Percentiles rank a stretch among this genome's conserved stretches.
Evolutionary conservation across 2,329 filamentous ascomycete genomes (phyloP).

Genomic region (Fusarium palustre): DNA sequence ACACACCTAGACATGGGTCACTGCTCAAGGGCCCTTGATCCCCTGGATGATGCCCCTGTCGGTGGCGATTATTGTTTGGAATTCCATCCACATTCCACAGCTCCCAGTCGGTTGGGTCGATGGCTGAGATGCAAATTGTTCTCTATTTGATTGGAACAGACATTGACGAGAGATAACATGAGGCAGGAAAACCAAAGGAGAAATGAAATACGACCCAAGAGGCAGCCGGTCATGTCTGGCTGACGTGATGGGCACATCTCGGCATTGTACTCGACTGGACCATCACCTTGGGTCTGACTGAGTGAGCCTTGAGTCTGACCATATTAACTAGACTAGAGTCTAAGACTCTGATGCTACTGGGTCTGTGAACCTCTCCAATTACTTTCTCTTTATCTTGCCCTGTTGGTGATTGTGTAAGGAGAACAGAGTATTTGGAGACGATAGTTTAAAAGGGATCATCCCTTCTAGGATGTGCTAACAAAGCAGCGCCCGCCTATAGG

Average conservation of each 20-base stretch:
- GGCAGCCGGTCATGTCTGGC: constrained; percentile 21
- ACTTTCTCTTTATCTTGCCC: background rate
- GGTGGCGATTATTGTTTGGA: constrained; percentile 26
- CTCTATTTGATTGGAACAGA: background rate
- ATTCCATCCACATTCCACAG: constrained; percentile 39
- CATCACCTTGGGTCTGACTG: constrained; percentile 15
- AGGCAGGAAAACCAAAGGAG: background rate
- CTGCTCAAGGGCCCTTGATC: constrained; percentile 5
- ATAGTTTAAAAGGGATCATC: constrained; percentile 20
- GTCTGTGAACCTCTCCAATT: background rate
- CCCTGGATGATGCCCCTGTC: constrained; percentile 28
- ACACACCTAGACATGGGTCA: constrained; percentile 13
- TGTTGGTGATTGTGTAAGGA: background rate
- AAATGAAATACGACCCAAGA: constrained; percentile 2
- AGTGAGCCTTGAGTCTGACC: constrained; percentile 7
- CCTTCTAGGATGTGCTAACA: constrained; percentile 1
- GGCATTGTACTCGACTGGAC: constrained; percentile 25
- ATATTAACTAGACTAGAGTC: background rate
- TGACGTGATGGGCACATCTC: constrained; percentile 28
- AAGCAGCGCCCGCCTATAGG: background rate
- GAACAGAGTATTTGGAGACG: constrained; percentile 10
- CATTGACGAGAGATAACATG: background rate
- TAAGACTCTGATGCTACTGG: background rate
- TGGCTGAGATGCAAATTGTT: constrained; percentile 15
- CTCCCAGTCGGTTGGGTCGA: constrained; percentile 33